phyloP scores from a whole-genome alignment of 1,139 yeast genomes.

The Diutina sp. region DNA sequence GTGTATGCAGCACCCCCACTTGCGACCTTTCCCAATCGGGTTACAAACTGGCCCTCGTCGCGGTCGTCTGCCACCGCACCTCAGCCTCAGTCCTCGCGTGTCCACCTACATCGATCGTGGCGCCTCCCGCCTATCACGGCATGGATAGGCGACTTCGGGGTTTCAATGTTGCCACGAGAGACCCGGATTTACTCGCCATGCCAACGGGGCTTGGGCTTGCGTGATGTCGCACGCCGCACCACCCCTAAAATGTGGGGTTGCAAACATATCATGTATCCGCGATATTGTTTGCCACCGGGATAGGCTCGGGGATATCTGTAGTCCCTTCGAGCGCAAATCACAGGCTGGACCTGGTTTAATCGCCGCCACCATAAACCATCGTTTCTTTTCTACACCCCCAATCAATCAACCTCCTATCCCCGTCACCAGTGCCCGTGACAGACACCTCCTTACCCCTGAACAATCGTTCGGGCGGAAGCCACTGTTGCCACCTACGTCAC shows the following conservation, averaged over 20 bases:
- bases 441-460: no score
- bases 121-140: neutral
- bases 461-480: no score
- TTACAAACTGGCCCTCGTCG: neutral
- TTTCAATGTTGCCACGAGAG: neutral
- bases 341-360: no score
- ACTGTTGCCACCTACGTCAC: no score
- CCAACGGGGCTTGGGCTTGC: neutral
- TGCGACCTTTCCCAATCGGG: neutral
- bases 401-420: no score
- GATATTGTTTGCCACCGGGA: neutral
- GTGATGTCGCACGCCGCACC: neutral
- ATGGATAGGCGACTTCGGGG: neutral
- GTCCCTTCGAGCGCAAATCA: no score
- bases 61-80: neutral
- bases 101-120: neutral
- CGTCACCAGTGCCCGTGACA: no score
- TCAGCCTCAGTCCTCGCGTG: no score
- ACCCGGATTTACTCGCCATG: neutral
- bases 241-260: neutral
- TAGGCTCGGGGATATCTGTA: neutral
- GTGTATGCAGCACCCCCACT: neutral
- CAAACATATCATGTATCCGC: no score
- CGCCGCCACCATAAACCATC: no score
- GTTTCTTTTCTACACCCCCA: no score